Conservation (phyloP, 208 protist species). For the Crithidia sp. region DNA sequence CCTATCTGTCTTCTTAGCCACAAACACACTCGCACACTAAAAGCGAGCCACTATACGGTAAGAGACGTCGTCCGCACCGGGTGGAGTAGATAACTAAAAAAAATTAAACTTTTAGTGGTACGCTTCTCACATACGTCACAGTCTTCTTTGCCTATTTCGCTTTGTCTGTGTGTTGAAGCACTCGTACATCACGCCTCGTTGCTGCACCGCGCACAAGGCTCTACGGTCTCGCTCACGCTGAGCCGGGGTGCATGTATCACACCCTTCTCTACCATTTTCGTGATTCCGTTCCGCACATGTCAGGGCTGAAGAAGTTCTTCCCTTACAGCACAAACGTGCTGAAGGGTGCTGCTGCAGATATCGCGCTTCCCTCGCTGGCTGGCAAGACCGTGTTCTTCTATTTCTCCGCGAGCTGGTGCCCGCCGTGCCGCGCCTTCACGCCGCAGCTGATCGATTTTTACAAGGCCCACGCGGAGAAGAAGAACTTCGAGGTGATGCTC, state of each 20-base stretch:
- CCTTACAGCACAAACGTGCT: conserved; percentile 52
- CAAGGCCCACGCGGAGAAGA: conserved; percentile 56
- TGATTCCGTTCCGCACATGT: conserved; percentile 49
- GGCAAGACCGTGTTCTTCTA: conserved; percentile 87
- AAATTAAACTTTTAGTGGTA: too few relatives aligned
- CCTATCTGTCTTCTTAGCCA: too few relatives aligned
- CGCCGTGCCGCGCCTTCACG: conserved; percentile 93
- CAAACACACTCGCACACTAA: too few relatives aligned
- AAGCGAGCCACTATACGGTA: too few relatives aligned
- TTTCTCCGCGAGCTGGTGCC: conserved; percentile 94
- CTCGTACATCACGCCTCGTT: too few relatives aligned
- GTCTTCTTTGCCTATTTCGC: too few relatives aligned
- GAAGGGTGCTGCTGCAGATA: conserved; percentile 42
- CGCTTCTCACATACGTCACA: too few relatives aligned
- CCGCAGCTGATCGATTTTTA: conserved; percentile 89
- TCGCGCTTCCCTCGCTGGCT: conserved; percentile 37
- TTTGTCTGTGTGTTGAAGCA: too few relatives aligned
- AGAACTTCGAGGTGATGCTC: conserved; percentile 91
- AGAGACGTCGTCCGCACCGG: too few relatives aligned
- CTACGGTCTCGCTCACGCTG: too few relatives aligned
- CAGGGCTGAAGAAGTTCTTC: conserved; percentile 70
- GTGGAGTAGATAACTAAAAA: too few relatives aligned
- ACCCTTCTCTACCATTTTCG: not conserved
- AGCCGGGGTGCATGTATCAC: not conserved
- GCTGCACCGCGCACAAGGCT: too few relatives aligned